A percentile compares a stretch with the other conserved stretches of the same genome.
These are phyloP conservation scores for Fraxinus dipetala DNA, from an alignment of 305 asterid genomes.

Conservation along the genomic window DNA sequence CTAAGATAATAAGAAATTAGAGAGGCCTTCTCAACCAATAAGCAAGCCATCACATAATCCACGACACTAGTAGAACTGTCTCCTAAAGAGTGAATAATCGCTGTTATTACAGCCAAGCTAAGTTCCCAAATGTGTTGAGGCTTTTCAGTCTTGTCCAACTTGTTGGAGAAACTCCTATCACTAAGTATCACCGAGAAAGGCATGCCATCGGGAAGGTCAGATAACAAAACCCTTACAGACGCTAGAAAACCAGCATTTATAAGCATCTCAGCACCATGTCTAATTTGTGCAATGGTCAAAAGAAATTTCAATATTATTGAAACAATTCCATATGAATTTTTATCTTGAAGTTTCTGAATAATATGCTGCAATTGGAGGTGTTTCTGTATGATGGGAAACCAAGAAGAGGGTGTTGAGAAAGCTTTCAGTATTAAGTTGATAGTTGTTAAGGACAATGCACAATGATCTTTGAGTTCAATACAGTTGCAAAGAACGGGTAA, in stretches of 20 bases:
- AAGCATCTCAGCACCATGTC: conserved; percentile 84
- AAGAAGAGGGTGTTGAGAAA: conserved; percentile 59
- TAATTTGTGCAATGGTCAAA: conserved; percentile 68
- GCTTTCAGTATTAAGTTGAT: conserved; percentile 62
- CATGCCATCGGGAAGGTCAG: conserved; percentile 47
- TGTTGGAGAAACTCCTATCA: conserved; percentile 40
- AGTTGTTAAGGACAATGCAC: conserved; percentile 61
- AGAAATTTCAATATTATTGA: conserved; percentile 63
- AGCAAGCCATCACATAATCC: conserved; percentile 71
- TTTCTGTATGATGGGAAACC: conserved; percentile 74
- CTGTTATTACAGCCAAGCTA: conserved; percentile 75
- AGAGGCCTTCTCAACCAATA: conserved; percentile 76
- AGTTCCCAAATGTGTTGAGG: conserved; percentile 80
- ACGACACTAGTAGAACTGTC: conserved; percentile 50
- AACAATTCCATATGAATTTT: conserved; percentile 32
- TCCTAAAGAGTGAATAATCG: conserved; percentile 75
- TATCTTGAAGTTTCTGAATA: conserved; percentile 68
- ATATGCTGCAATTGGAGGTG: conserved; percentile 62
- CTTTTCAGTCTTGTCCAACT: conserved; percentile 45
- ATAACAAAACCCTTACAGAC: conserved; percentile 52
- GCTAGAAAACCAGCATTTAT: conserved; percentile 67
- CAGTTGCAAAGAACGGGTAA: conserved; percentile 78
- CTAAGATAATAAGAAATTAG: conserved; percentile 63
- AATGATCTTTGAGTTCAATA: conserved; percentile 51
- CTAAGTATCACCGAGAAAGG: conserved; percentile 43